Conservation (phyloP, 768 basidiomycete species). For the Nidula microcarpa region DNA sequence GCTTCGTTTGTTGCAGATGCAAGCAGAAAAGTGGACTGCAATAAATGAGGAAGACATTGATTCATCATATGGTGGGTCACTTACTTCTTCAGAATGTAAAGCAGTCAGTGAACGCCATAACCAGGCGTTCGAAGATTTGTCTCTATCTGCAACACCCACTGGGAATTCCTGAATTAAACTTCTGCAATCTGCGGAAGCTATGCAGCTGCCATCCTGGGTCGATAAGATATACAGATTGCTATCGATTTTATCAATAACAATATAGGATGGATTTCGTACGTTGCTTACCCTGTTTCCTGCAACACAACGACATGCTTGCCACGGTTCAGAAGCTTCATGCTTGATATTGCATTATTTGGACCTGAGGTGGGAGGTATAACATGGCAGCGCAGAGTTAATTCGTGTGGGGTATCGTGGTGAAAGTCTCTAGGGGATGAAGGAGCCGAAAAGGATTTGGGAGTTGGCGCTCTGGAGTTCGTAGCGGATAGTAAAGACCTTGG, state of each 20-base stretch:
- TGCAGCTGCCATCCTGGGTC: constrained; percentile 42
- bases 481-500: constrained; percentile 44
- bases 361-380: constrained; percentile 47
- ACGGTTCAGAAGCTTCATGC: constrained; percentile 43
- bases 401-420: constrained; percentile 17
- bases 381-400: constrained; percentile 33
- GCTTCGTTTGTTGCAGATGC: constrained; percentile 41
- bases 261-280: not conserved
- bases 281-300: constrained; percentile 61
- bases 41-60: constrained; percentile 3
- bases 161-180: no score
- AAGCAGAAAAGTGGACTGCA: constrained; percentile 37
- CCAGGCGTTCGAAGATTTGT: constrained; percentile 33
- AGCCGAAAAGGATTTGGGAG: constrained; percentile 34
- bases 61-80: constrained; percentile 7
- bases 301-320: constrained; percentile 46
- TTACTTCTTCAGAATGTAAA: constrained; percentile 36
- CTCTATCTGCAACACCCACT: constrained; percentile 24
- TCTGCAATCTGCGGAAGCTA: constrained; percentile 13
- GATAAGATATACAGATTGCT: constrained; percentile 57
- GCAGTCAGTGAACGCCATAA: constrained; percentile 38
- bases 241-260: constrained; percentile 5
- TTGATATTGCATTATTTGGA: constrained; percentile 33
- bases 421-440: constrained; percentile 31
- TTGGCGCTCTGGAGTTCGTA: constrained; percentile 38